Base-by-base conservation (phyloP, 1,284 basidiomycete species). In the Naganishia liquefaciens region DNA sequence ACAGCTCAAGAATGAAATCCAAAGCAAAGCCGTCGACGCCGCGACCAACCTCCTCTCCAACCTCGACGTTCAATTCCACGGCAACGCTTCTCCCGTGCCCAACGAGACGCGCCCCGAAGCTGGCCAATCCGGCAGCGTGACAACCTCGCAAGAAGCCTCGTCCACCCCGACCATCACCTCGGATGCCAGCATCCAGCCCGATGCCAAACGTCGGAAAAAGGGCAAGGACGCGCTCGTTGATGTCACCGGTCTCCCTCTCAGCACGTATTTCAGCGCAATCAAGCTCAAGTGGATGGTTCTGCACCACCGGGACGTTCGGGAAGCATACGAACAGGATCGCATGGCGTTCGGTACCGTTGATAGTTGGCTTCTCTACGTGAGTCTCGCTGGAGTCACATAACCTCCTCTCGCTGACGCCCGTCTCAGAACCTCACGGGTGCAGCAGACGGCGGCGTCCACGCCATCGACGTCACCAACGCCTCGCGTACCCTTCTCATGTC, bases 251-350 rank as follows among this genome's bases (percentile, higher is more conserved):
- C 84, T 96, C 46, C 90, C 90, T n/a, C 81, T 98, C 23, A 95
- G 92, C 23, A 97, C 94, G 0, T 98, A 98, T 80, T 98, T 98
- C 80, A 94, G 93, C 10, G 93, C 90, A 3, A 88, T 95, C 79
- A 99, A 98, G 81, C 83, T 97, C 66, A 86, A 90, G 52, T 99
- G 95, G 95, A 93, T 99, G 89, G 85, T 96, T 68, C 90, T 95
- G 76, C 87, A 98, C 76, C 80, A 90, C 70, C 83, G 85, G n/a
- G 85, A 86, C 42, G 93, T 98, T 52, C 80, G 83, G 53, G 82
- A 85, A 66, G 94, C 95, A 0, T 88, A 94, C 76, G 87, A 90
- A 44, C 80, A 84, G 54, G 91, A 92, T 75, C 86, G 91, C 70
- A 83, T 99, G 37, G 80, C 88, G 52, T 94, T 97, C 73, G 95